phyloP scores from a whole-genome alignment of 208 protist species.

The Crithidia expoeki region DNA sequence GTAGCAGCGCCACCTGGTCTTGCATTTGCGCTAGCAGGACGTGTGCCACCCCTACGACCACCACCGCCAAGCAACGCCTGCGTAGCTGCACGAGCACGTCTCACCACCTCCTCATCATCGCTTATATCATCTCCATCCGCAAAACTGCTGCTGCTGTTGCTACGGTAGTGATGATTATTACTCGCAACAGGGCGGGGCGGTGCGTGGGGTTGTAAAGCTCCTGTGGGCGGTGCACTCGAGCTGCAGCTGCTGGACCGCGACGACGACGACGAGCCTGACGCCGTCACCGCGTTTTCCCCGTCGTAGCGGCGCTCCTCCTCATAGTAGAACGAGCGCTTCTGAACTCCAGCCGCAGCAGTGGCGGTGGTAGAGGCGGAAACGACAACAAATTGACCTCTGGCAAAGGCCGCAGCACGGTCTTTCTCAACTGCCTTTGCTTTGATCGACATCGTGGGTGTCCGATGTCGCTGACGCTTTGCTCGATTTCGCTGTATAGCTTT shows the following conservation, averaged over 20 bases:
- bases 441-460: conserved; percentile 59
- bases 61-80: conserved; percentile 17
- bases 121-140: conserved; percentile 22
- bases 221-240: background rate
- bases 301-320: conserved; percentile 27
- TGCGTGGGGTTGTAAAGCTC: background rate
- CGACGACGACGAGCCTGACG: conserved; percentile 34
- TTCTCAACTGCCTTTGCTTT: conserved; percentile 80
- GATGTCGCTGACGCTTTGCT: too few species aligned
- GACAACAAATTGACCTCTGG: conserved; percentile 48
- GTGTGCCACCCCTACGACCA: background rate
- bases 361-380: background rate
- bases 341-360: background rate
- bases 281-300: conserved; percentile 12
- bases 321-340: conserved; percentile 51
- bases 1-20: background rate
- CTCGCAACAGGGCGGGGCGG: too few species aligned
- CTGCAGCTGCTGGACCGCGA: conserved; percentile 19
- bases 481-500: background rate
- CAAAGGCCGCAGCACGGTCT: conserved; percentile 48
- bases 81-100: conserved; percentile 28
- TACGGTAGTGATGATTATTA: background rate
- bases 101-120: conserved; percentile 33
- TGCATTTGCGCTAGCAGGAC: conserved; percentile 4
- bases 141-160: background rate